These are phyloP conservation scores for Penicillium lividum DNA, from an alignment of 495 filamentous ascomycete genomes.

Conservation along the genomic window DNA sequence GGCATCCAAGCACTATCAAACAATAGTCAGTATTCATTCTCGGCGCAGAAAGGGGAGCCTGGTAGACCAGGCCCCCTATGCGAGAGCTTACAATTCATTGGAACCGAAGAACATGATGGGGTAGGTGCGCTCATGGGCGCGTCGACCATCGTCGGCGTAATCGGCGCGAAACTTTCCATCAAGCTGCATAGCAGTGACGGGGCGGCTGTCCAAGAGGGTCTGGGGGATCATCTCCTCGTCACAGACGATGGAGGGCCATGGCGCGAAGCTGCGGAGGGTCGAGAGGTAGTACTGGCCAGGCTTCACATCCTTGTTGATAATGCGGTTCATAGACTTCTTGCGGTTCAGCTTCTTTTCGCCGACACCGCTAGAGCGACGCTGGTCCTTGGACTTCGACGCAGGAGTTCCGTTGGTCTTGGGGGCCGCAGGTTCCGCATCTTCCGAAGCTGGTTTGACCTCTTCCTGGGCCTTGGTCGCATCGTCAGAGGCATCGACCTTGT, in stretches of 20 bases:
- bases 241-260: constrained; percentile 88
- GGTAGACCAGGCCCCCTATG: constrained; percentile 17
- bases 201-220: constrained; percentile 67
- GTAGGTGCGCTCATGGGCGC: constrained; percentile 77
- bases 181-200: constrained; percentile 73
- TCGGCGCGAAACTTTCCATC: constrained; percentile 85
- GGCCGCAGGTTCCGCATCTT: constrained; percentile 26
- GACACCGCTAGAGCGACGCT: constrained; percentile 69
- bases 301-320: constrained; percentile 73
- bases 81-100: constrained; percentile 82
- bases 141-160: constrained; percentile 80
- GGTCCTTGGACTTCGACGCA: constrained; percentile 44
- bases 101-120: constrained; percentile 92
- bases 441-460: constrained; percentile 22
- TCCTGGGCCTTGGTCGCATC: constrained; percentile 37
- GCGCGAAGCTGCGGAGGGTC: constrained; percentile 83
- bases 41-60: neutral
- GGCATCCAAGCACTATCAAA: constrained; percentile 73
- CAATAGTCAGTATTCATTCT: constrained; percentile 13
- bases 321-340: constrained; percentile 73
- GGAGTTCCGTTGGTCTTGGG: constrained; percentile 48
- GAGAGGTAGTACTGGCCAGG: constrained; percentile 86
- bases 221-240: constrained; percentile 88
- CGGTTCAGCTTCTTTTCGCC: constrained; percentile 76
- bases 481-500: constrained; percentile 27